Percentiles rank a stretch among this genome's conserved stretches.
phyloP scores from a whole-genome alignment of 495 filamentous ascomycete species.

The Aspergillus affinis region DNA sequence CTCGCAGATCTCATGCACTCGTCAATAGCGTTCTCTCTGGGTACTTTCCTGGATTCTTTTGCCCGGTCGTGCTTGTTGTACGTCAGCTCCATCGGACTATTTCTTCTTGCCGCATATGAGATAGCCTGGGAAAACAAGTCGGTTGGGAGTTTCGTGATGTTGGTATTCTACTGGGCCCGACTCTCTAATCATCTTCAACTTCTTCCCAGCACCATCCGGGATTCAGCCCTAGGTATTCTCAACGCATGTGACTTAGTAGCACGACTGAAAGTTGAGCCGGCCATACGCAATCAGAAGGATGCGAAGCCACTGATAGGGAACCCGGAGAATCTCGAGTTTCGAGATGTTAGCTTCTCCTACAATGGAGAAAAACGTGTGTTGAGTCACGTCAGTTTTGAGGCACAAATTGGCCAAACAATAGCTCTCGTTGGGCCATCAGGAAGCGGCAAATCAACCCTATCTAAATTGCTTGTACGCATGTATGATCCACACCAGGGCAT shows the following conservation, averaged over 20 bases:
- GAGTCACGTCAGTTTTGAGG: conserved; percentile 21
- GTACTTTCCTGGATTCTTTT: background rate
- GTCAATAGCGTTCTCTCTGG: background rate
- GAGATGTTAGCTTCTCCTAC: background rate
- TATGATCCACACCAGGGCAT: conserved; percentile 65
- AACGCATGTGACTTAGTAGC: background rate
- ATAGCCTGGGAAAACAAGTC: background rate
- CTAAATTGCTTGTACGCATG: conserved; percentile 69
- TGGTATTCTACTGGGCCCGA: background rate
- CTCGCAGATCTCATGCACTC: background rate
- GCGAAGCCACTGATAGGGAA: background rate
- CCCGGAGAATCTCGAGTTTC: background rate
- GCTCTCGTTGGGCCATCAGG: conserved; percentile 79
- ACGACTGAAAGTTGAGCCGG: background rate
- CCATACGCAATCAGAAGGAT: background rate
- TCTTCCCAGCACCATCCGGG: background rate
- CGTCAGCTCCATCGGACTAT: background rate
- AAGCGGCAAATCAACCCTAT: conserved; percentile 72
- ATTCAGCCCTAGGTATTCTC: background rate
- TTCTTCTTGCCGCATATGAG: background rate
- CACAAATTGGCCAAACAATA: conserved; percentile 60
- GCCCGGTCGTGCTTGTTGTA: background rate
- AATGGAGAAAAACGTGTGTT: background rate
- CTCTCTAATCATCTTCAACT: background rate
- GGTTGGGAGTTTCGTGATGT: background rate